These are phyloP conservation scores for Camelina sativa DNA, from an alignment of 345 rosid species.

Conservation along the genomic window DNA sequence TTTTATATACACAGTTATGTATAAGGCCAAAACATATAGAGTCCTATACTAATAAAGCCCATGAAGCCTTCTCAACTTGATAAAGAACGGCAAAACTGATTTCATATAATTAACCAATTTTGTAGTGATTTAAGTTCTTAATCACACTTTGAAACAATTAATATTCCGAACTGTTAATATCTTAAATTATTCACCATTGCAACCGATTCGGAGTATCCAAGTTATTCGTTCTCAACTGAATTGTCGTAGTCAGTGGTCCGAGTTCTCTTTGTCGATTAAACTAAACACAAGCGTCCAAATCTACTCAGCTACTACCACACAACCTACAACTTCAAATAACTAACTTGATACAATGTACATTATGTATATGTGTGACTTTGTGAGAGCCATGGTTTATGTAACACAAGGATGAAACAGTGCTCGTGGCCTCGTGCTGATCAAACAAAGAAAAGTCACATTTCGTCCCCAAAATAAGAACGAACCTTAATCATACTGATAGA, in stretches of 20 bases:
- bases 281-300: neutral
- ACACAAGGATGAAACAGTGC: neutral
- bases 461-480: neutral
- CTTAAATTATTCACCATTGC: constrained; percentile 2
- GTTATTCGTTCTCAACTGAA: neutral
- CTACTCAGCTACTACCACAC: neutral
- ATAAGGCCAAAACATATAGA: neutral
- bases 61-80: neutral
- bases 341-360: neutral
- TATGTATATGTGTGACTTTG: neutral
- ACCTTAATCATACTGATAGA: neutral
- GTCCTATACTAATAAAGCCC: constrained; percentile 6
- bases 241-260: neutral
- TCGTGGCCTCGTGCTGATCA: neutral
- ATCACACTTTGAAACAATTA: neutral
- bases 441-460: neutral
- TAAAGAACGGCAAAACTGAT: neutral
- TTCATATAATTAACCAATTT: neutral
- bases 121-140: neutral
- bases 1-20: neutral
- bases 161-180: neutral
- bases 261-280: neutral
- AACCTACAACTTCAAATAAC: neutral
- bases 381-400: neutral
- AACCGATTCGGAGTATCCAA: neutral